Base-by-base conservation (phyloP, 306 rosid species). In the Ziziphus jujuba region DNA sequence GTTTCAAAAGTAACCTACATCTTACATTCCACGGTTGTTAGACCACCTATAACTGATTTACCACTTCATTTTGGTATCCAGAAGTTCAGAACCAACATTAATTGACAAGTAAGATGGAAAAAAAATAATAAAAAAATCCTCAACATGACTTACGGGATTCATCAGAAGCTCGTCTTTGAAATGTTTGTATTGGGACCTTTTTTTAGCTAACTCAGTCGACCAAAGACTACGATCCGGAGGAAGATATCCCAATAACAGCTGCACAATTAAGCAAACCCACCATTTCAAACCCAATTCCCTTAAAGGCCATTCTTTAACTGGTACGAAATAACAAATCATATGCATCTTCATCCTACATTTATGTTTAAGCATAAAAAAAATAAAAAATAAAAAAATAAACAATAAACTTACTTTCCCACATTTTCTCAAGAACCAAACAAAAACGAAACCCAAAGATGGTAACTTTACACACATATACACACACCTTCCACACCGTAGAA, bases 221-320 rank as follows among this genome's bases (percentile, higher is more conserved):
- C 97, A 95, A 71, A 90, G 90, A 44, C 83, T 84, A 31, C 89
- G 91, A 80, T 95, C 96, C 15, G 78, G 85, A 0, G 89, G 97
- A 74, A 95, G 85, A 87, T 90, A 95, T 51, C 92, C 91, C 40
- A 95, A 88, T 73, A 95, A 89, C 69, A 95, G 90, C 99, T 95
- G 84, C 70, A 77, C 34, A 56, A 67, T 57, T 66, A 65, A 45
- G 11, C 5, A 12, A 23, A 33, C 19, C 35, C 7, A 22, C 53
- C 40, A 75, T 25, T n/a, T 55, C 60, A 59, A 62, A 34, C 49
- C 67, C 59, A 56, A 55, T 31, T 31, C 57, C 65, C 52, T 36
- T 9, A 4, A 17, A 6, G 9, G 24, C 4, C 33, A 16, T 13
- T 1, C 47, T 20, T 24, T 24, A 16, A 19, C 23, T 22, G 6